These are phyloP conservation scores for Bryopsis sp. DNA, from an alignment of 139 green algal species.

Conservation along the genomic window DNA sequence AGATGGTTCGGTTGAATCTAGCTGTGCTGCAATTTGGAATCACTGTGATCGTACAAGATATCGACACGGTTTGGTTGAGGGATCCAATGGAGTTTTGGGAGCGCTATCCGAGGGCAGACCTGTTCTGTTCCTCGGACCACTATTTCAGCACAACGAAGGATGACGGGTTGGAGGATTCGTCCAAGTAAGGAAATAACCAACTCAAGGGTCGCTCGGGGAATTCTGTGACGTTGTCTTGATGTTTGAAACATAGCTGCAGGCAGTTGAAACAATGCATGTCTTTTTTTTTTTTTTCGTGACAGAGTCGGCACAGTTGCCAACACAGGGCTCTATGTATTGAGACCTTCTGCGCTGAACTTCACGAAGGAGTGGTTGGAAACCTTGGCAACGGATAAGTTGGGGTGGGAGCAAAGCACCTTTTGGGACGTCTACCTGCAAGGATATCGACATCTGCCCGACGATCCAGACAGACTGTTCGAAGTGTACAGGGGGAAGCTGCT, in stretches of 20 bases:
- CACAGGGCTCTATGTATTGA: not conserved
- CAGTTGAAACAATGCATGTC: too few relatives aligned
- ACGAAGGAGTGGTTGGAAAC: not conserved
- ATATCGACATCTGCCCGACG: not conserved
- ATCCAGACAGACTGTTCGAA: not conserved
- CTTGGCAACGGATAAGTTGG: not conserved
- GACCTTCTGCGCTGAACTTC: not conserved
- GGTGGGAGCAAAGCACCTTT: not conserved
- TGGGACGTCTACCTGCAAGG: not conserved
- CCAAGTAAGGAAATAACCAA: too few relatives aligned
- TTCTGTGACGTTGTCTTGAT: too few relatives aligned
- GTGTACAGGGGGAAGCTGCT: not conserved
- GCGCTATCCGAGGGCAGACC: conserved; percentile 61
- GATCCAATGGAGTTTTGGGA: conserved; percentile 80
- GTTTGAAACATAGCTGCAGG: too few relatives aligned
- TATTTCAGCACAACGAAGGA: conserved; percentile 37
- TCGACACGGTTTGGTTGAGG: conserved; percentile 84
- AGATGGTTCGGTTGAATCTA: conserved; percentile 81
- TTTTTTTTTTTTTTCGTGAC: too few relatives aligned
- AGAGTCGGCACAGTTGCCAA: not conserved
- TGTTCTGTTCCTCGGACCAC: conserved; percentile 76
- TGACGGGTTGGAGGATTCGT: not conserved
- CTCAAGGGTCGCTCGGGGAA: too few relatives aligned
- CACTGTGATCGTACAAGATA: conserved; percentile 78
- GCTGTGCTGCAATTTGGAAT: conserved; percentile 66